Conservation (phyloP, 495 filamentous ascomycete genomes). For the Paragyromitra xinjiangensis region DNA sequence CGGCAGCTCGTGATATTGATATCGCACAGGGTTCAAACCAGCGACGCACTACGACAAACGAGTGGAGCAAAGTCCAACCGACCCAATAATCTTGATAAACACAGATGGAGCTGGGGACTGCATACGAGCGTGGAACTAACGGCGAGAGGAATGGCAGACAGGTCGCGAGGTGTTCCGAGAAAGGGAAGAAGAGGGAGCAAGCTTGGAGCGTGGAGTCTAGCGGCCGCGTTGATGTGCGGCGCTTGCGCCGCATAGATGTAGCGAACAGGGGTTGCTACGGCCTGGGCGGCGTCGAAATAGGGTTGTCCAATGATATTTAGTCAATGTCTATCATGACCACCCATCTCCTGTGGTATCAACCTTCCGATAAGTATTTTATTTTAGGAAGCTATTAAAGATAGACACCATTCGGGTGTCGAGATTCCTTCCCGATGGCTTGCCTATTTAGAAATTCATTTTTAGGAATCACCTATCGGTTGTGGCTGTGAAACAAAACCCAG, state of each 20-base stretch:
- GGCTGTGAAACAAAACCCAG: conserved; percentile 8
- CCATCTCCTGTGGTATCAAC: conserved; percentile 4
- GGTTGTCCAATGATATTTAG: conserved; percentile 37
- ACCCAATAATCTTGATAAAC: conserved; percentile 24
- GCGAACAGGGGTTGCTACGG: conserved; percentile 33
- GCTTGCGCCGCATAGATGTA: conserved; percentile 34
- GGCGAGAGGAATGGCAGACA: conserved; percentile 5
- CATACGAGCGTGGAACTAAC: conserved; percentile 35
- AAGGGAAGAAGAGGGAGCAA: conserved; percentile 37
- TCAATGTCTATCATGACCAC: conserved; percentile 5
- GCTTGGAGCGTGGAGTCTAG: conserved; percentile 20
- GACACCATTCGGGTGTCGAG: background rate
- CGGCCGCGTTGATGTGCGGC: conserved; percentile 28
- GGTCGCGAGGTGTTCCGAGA: conserved; percentile 29
- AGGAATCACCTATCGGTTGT: background rate
- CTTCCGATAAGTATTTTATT: conserved; percentile 4
- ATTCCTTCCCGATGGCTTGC: background rate
- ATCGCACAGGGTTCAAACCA: conserved; percentile 10
- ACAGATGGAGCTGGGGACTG: conserved; percentile 29
- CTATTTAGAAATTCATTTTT: conserved; percentile 2
- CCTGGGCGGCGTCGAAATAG: conserved; percentile 41
- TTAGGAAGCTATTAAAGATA: background rate
- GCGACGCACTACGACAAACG: conserved; percentile 25
- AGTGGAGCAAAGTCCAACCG: conserved; percentile 9
- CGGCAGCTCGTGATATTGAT: conserved; percentile 40